Base-by-base conservation (phyloP, 2,329 filamentous ascomycete genomes). In the Aureobasidium pullulans region DNA sequence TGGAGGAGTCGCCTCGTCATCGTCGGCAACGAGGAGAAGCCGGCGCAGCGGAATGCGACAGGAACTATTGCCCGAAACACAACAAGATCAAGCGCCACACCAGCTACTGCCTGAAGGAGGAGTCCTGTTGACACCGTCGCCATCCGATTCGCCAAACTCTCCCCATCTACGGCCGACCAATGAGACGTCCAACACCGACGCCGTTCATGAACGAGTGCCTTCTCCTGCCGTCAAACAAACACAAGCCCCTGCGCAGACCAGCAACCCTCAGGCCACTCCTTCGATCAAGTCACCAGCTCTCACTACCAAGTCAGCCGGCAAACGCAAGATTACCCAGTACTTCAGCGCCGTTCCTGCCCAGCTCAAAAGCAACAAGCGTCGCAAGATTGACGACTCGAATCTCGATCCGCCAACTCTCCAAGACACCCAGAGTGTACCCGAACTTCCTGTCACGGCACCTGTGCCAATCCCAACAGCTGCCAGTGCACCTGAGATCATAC, bases 111-210 rank as follows among this genome's bases (percentile, higher is more conserved):
- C 42, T 16, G 52, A 56, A 8, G 39, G 52, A 8, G 52, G 52
- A 15, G 39, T 56, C n/a, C 32, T 57, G 19, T 34, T 57, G 16
- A 57, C 53, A 11, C 53, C 53, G 8, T 57, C 53, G 6, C 53
- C 53, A 0, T 57, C 53, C 1, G 53, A 57, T 15, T 57, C 53
- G 32, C 42, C 53, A 23, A 29, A 47, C 32, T 57, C 53, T 37
- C 53, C 53, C 4, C 53, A 37, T 39, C 9, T 6, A 15, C 42
- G 42, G 42, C 42, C 42, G n/a, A 19, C 16, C 39, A 23, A 23
- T 23, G 23, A 23, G 23, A 23, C 23, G 23, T 23, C 23, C 23
- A 23, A 1, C 23, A 16, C 29, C 3, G 47, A 6, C 28, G 32
- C 32, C 28, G 47, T 36, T 2, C 15, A 31, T 37, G 47, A 49